Percentiles rank a stretch among this genome's conserved stretches.
Conservation (phyloP, 805 yeast species). For the Metschnikowia similis region DNA sequence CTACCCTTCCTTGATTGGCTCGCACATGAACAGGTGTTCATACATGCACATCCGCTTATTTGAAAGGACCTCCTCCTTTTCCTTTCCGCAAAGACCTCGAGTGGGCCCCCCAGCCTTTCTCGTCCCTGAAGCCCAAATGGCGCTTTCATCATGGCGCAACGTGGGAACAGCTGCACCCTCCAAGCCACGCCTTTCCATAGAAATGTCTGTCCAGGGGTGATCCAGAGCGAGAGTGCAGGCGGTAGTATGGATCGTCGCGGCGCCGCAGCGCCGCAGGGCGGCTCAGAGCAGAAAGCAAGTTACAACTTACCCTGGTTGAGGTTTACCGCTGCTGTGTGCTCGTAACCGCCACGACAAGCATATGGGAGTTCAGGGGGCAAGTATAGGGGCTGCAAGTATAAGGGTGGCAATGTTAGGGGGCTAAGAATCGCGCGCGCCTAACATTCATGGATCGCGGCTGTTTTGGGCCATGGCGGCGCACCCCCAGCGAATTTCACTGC, state of each 20-base stretch:
- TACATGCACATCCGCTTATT: slow-evolving; percentile 1
- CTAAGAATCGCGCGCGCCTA: neutral
- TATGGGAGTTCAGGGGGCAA: neutral
- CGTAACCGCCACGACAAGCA: neutral
- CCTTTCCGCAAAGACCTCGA: neutral
- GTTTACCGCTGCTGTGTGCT: neutral
- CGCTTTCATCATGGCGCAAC: neutral
- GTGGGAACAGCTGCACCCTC: neutral
- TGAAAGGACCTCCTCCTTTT: neutral
- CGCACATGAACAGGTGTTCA: neutral
- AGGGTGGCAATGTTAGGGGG: neutral
- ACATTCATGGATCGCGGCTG: neutral
- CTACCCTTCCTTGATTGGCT: neutral
- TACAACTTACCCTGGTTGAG: neutral
- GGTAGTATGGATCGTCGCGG: too few relatives aligned
- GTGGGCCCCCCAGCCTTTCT: too few relatives aligned
- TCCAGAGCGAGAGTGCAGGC: too few relatives aligned
- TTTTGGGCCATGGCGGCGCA: neutral
- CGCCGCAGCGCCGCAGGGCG: neutral
- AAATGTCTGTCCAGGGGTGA: too few relatives aligned
- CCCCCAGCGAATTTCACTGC: neutral
- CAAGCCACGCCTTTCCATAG: neutral
- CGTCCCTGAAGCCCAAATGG: neutral
- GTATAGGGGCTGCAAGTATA: too few relatives aligned
- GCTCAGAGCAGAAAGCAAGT: neutral